Evolutionary conservation across 495 filamentous ascomycete species (phyloP).

Genomic region (Talaromyces borbonicus): DNA sequence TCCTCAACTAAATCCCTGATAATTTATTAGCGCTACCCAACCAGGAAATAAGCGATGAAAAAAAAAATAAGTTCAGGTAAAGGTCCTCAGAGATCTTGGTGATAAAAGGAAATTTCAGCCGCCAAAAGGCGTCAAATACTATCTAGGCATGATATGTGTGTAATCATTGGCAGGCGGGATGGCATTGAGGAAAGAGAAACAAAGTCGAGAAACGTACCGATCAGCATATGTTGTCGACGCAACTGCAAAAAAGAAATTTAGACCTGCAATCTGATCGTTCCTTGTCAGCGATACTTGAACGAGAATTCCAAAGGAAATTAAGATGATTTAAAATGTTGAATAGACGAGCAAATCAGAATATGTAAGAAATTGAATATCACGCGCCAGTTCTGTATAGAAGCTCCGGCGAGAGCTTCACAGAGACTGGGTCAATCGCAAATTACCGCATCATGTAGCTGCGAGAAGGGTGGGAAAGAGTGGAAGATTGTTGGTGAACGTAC

Average conservation of each 20-base stretch:
- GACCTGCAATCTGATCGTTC: no score
- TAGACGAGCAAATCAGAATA: conserved; percentile 62
- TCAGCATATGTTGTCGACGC: no score
- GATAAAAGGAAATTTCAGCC: conserved; percentile 51
- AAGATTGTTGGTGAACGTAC: no score
- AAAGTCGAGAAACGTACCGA: conserved; percentile 3
- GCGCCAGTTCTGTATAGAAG: conserved; percentile 58
- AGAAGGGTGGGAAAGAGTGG: background rate
- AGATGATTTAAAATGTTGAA: no score
- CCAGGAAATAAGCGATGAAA: no score
- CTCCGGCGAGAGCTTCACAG: conserved; percentile 82
- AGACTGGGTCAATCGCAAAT: conserved; percentile 91
- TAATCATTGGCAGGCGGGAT: conserved; percentile 62
- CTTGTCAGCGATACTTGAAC: no score
- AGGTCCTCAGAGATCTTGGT: conserved; percentile 82
- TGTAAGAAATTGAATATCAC: conserved; percentile 95
- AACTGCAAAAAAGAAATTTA: no score
- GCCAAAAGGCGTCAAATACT: conserved; percentile 68
- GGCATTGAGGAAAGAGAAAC: background rate
- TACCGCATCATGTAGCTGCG: conserved; percentile 69
- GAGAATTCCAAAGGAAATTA: no score
- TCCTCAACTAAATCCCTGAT: no score
- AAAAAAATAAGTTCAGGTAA: background rate
- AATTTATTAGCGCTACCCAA: no score
- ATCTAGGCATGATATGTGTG: conserved; percentile 68